Conservation (phyloP, 805 yeast species). For the Hanseniaspora nectarophila region DNA sequence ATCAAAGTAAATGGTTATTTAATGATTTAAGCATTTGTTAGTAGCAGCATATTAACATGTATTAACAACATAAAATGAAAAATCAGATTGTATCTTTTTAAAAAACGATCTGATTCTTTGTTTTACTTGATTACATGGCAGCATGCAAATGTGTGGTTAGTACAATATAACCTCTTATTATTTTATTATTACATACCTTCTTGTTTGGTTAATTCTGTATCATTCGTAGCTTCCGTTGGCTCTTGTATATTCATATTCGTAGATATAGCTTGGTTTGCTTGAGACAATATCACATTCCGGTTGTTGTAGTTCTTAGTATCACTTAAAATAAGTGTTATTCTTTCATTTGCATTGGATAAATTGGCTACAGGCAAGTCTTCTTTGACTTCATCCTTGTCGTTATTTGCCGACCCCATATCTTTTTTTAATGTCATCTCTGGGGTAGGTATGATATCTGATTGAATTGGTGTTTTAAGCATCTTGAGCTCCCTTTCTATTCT, state of each 20-base stretch:
- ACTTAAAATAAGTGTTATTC: not conserved
- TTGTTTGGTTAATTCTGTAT: not conserved
- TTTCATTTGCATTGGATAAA: not conserved
- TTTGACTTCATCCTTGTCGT: not conserved
- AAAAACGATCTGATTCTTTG: no score
- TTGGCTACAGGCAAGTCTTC: not conserved
- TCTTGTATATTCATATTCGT: not conserved
- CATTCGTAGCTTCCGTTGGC: not conserved
- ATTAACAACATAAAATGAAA: not conserved
- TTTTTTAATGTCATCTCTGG: no score
- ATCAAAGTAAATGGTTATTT: not conserved
- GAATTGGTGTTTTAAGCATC: not conserved
- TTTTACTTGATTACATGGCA: no score
- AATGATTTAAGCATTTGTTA: not conserved
- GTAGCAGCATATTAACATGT: not conserved
- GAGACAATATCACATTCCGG: not conserved
- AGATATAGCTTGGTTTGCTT: not conserved
- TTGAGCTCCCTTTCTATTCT: not conserved
- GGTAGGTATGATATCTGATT: not conserved
- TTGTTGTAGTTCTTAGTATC: conserved; percentile 6
- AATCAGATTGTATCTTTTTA: no score
- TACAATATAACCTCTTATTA: not conserved
- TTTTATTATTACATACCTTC: conserved; percentile 10
- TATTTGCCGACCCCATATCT: not conserved
- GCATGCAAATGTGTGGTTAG: not conserved